A percentile compares a stretch with the other conserved stretches of the same genome.
Evolutionary conservation across 2,329 filamentous ascomycete species (phyloP).

Genomic region (Fusarium sp.): DNA sequence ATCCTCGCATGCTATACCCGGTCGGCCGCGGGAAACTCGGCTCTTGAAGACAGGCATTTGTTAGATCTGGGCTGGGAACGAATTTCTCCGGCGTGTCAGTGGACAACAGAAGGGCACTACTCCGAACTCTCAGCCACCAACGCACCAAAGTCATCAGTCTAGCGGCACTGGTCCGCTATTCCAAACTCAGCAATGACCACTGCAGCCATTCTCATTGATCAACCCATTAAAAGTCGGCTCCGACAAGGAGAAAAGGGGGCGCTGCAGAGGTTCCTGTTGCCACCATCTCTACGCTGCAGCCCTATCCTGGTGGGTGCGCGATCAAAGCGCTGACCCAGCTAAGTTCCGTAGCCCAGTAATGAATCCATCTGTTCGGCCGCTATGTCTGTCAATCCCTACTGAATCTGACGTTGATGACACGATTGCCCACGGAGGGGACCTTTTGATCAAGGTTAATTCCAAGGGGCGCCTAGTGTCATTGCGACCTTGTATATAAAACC

Average conservation of each 20-base stretch:
- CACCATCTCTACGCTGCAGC: background rate
- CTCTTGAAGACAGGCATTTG: background rate
- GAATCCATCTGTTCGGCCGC: background rate
- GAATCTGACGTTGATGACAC: conserved; percentile 17
- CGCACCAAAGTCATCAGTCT: background rate
- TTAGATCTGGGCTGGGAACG: background rate
- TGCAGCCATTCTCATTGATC: background rate
- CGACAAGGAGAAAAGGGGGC: conserved; percentile 2
- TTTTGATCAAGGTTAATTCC: conserved; percentile 5
- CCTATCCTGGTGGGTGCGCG: background rate
- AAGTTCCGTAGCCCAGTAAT: too few species aligned
- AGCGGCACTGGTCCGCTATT: background rate
- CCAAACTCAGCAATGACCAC: background rate
- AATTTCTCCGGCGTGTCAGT: background rate
- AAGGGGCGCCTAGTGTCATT: background rate
- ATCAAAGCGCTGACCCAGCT: conserved; percentile 2
- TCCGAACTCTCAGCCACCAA: background rate
- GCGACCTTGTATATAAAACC: conserved; percentile 17
- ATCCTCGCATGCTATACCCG: background rate
- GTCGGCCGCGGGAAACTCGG: background rate
- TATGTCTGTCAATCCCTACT: conserved; percentile 27
- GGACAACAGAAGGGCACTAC: background rate
- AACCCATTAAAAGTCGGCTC: background rate
- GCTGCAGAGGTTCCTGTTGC: background rate
- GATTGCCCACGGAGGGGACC: background rate